Percentiles rank a stretch among this genome's conserved stretches.
phyloP scores from a whole-genome alignment of 2,329 filamentous ascomycete species.

The Dactylellina leptospora region DNA sequence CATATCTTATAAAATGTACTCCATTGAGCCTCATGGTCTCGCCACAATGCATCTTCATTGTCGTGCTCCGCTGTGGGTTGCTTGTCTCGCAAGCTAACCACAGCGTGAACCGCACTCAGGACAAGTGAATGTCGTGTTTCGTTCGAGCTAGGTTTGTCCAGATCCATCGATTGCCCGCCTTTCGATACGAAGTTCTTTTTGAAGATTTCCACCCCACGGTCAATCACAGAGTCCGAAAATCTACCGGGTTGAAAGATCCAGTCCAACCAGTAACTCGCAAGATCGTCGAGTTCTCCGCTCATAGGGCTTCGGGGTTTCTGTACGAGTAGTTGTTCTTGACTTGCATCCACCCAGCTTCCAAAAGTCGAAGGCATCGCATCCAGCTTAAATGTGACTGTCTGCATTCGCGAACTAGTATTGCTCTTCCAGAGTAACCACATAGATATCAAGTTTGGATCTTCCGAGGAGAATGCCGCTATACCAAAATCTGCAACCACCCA shows the following conservation, averaged over 20 bases:
- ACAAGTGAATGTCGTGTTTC: constrained; percentile 40
- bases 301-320: constrained; percentile 60
- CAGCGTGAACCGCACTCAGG: constrained; percentile 37
- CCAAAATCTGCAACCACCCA: constrained; percentile 84
- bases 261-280: constrained; percentile 84
- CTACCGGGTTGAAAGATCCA: constrained; percentile 83
- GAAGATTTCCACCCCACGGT: constrained; percentile 84
- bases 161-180: constrained; percentile 35
- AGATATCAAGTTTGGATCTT: constrained; percentile 67
- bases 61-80: constrained; percentile 37
- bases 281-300: constrained; percentile 64
- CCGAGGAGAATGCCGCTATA: constrained; percentile 65
- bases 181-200: constrained; percentile 61
- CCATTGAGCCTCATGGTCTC: constrained; percentile 83
- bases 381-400: constrained; percentile 76
- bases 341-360: constrained; percentile 76
- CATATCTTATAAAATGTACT: constrained; percentile 86
- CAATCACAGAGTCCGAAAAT: constrained; percentile 80
- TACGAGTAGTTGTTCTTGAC: constrained; percentile 68
- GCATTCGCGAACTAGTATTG: constrained; percentile 78
- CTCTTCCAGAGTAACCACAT: constrained; percentile 87
- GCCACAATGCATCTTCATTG: constrained; percentile 74
- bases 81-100: constrained; percentile 30
- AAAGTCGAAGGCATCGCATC: constrained; percentile 71
- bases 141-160: constrained; percentile 37